Evolutionary conservation across 208 protist genomes (phyloP).

Genomic region (Herpetomonas samuelpessoai): DNA sequence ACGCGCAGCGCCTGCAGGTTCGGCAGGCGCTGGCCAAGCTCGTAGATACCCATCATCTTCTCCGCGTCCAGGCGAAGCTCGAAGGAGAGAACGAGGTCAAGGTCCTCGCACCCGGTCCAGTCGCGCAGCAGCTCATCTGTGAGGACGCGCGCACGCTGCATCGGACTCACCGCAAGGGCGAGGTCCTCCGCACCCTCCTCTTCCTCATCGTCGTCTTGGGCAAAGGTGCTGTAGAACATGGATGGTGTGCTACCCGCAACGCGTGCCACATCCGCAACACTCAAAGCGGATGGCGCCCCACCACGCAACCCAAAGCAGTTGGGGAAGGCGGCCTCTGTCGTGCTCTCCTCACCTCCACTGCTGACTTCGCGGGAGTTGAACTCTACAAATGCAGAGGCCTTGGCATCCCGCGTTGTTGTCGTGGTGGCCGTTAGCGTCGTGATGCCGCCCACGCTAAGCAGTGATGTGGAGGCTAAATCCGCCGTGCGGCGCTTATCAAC

Average conservation of each 20-base stretch:
- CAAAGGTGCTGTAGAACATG: background rate
- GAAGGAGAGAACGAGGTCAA: constrained; percentile 52
- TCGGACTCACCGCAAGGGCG: background rate
- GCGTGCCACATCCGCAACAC: too few relatives aligned
- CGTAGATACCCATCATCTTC: constrained; percentile 52
- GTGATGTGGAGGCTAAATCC: too few relatives aligned
- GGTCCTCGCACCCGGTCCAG: constrained; percentile 77
- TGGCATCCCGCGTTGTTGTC: too few relatives aligned
- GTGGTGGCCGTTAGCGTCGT: too few relatives aligned
- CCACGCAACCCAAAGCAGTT: too few relatives aligned
- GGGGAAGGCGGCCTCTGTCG: too few relatives aligned
- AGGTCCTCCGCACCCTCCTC: background rate
- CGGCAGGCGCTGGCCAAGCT: constrained; percentile 48
- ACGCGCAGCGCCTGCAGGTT: constrained; percentile 59
- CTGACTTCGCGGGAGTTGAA: too few relatives aligned
- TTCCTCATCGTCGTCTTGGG: background rate
- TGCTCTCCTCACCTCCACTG: too few relatives aligned
- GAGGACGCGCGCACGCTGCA: constrained; percentile 24
- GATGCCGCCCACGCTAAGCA: too few relatives aligned
- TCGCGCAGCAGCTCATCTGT: constrained; percentile 62
- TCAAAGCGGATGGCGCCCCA: too few relatives aligned
- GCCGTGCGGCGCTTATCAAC: background rate
- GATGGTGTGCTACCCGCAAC: too few relatives aligned
- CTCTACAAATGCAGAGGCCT: too few relatives aligned
- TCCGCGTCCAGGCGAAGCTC: constrained; percentile 69